Evolutionary conservation across 768 basidiomycete genomes (phyloP).

Genomic region (Phylloporus scabripes): DNA sequence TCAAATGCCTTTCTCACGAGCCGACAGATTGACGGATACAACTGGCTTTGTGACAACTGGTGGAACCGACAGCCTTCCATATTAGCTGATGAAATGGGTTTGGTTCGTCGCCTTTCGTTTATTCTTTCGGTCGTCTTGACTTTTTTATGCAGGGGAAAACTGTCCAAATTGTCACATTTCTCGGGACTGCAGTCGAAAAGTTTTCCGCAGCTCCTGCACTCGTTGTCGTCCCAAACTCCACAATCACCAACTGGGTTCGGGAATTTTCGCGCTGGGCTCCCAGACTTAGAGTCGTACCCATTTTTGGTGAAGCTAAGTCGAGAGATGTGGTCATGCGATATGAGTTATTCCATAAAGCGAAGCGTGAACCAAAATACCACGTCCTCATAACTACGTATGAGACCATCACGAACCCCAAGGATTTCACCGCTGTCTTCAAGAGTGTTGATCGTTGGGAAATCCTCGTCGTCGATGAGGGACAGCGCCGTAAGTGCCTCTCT

Average conservation of each 20-base stretch:
- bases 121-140: slow-evolving; percentile 2
- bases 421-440: slow-evolving; percentile 73
- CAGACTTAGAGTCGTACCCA: slow-evolving; percentile 71
- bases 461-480: slow-evolving; percentile 92
- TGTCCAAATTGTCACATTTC: slow-evolving; percentile 82
- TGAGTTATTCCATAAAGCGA: slow-evolving; percentile 65
- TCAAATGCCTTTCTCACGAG: slow-evolving; percentile 4
- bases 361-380: slow-evolving; percentile 66
- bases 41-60: slow-evolving; percentile 87
- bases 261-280: slow-evolving; percentile 82
- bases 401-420: slow-evolving; percentile 60
- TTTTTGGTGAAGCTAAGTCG: slow-evolving; percentile 73
- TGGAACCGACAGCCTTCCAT: slow-evolving; percentile 81
- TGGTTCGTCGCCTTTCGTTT: slow-evolving; percentile 43
- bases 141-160: slow-evolving; percentile 71
- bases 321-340: slow-evolving; percentile 77
- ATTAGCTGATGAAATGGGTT: slow-evolving; percentile 96
- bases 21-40: slow-evolving; percentile 66
- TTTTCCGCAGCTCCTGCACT: slow-evolving; percentile 71
- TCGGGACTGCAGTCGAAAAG: slow-evolving; percentile 57
- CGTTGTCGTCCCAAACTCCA: slow-evolving; percentile 94
- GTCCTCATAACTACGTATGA: slow-evolving; percentile 94
- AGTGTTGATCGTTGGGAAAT: slow-evolving; percentile 86
- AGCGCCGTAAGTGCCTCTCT: slow-evolving; percentile 57
- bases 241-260: slow-evolving; percentile 91